A percentile compares a stretch with the other conserved stretches of the same genome.
phyloP scores from a whole-genome alignment of 78 protist species.

The Dictyostelium brefeldianum region DNA sequence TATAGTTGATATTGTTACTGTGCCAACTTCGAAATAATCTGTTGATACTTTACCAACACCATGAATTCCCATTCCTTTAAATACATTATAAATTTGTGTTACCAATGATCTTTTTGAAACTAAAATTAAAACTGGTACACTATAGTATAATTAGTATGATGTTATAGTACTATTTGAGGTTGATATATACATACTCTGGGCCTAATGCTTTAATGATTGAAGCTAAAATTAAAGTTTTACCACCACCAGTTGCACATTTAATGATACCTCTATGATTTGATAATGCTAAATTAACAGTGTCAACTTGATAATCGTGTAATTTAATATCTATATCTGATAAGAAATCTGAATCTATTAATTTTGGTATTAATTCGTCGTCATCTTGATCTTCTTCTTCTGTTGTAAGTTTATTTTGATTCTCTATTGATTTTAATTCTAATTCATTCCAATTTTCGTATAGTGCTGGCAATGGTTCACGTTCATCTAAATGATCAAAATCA shows the following conservation, averaged over 20 bases:
- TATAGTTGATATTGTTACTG: conserved; percentile 36
- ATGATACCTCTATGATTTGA: conserved; percentile 78
- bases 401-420: neutral
- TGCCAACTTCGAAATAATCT: conserved; percentile 18
- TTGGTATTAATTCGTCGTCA: conserved; percentile 14
- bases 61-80: conserved; percentile 6
- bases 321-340: neutral
- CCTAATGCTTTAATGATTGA: conserved; percentile 65
- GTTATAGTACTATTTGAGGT: neutral
- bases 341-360: neutral
- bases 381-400: neutral
- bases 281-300: conserved; percentile 56
- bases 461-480: conserved; percentile 48
- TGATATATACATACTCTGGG: conserved; percentile 8
- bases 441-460: conserved; percentile 55
- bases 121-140: conserved; percentile 27
- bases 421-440: neutral
- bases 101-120: conserved; percentile 64
- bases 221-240: conserved; percentile 72
- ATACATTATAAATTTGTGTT: conserved; percentile 36
- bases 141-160: neutral
- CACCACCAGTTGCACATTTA: conserved; percentile 85
- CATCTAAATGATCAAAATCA: neutral
- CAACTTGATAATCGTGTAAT: conserved; percentile 72
- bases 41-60: conserved; percentile 14